Percentiles rank a stretch among this genome's conserved stretches.
Evolutionary conservation across 73 alveolate genomes (phyloP).

Genomic region (Effrenium voratum): DNA sequence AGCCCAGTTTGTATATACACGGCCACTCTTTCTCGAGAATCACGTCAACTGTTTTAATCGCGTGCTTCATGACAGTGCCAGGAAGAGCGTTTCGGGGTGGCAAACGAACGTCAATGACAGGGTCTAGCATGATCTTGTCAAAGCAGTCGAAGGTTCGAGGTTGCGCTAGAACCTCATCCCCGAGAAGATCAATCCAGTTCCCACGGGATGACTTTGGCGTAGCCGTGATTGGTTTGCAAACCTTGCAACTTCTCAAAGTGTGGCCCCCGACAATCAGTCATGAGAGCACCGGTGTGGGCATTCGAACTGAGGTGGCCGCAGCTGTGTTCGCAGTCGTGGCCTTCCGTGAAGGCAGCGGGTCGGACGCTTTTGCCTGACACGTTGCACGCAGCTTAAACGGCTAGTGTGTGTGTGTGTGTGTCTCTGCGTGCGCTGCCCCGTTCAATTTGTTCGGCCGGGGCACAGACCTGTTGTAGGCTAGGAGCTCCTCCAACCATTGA

Average conservation of each 20-base stretch:
- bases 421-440: too few species aligned
- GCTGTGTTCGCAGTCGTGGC: neutral
- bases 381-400: neutral
- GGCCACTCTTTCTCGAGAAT: neutral
- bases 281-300: too few species aligned
- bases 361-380: neutral
- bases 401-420: too few species aligned
- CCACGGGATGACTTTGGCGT: too few species aligned
- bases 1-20: neutral
- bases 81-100: neutral
- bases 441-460: neutral
- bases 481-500: neutral
- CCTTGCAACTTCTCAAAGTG: too few species aligned
- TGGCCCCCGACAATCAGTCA: too few species aligned
- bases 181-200: too few species aligned
- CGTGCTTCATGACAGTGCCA: conserved; percentile 15
- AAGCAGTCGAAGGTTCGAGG: neutral
- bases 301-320: neutral
- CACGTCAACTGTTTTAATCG: neutral
- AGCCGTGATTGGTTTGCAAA: too few species aligned
- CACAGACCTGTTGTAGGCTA: neutral
- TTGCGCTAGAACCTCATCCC: too few species aligned
- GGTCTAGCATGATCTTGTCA: neutral
- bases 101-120: neutral
- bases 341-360: neutral